Percentiles rank a stretch among this genome's conserved stretches.
These are phyloP conservation scores for Borovskyia barvae DNA, from an alignment of 208 protist genomes.

Conservation along the genomic window DNA sequence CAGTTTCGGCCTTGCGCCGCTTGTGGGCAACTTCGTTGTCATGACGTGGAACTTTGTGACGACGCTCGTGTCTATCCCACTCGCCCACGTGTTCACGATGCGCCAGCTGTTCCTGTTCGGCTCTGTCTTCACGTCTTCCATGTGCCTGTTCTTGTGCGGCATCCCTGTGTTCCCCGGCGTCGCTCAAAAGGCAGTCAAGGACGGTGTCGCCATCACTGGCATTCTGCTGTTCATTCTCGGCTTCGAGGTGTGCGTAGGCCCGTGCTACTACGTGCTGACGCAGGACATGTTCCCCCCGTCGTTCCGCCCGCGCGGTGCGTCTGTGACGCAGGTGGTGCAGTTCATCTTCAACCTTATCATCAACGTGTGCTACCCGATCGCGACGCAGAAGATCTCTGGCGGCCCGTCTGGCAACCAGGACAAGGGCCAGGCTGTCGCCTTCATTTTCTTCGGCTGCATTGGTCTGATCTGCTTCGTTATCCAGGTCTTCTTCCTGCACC, in stretches of 20 bases:
- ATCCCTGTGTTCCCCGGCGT: constrained; percentile 81
- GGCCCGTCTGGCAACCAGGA: constrained; percentile 78
- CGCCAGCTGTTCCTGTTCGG: constrained; percentile 66
- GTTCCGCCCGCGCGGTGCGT: constrained; percentile 73
- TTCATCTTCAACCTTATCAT: constrained; percentile 90
- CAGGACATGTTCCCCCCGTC: constrained; percentile 83
- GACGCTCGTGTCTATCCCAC: constrained; percentile 66
- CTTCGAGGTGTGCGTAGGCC: constrained; percentile 74
- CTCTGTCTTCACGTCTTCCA: constrained; percentile 52
- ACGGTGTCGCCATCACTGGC: constrained; percentile 72
- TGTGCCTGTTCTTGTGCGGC: constrained; percentile 80
- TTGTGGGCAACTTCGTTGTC: constrained; percentile 79
- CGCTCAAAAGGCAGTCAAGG: constrained; percentile 35
- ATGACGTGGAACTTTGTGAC: constrained; percentile 90
- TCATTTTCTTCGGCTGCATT: constrained; percentile 83
- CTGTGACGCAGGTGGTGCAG: constrained; percentile 61
- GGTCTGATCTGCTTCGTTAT: constrained; percentile 71
- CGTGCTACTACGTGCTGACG: constrained; percentile 81
- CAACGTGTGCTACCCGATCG: constrained; percentile 85
- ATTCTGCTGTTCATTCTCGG: constrained; percentile 77
- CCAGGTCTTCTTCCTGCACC: constrained; percentile 73
- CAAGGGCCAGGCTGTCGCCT: constrained; percentile 84
- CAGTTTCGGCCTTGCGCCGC: constrained; percentile 53
- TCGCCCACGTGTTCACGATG: constrained; percentile 67
- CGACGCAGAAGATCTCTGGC: constrained; percentile 73